Evolutionary conservation across 805 yeast genomes (phyloP).

Genomic region (Clavispora vitiphila): DNA sequence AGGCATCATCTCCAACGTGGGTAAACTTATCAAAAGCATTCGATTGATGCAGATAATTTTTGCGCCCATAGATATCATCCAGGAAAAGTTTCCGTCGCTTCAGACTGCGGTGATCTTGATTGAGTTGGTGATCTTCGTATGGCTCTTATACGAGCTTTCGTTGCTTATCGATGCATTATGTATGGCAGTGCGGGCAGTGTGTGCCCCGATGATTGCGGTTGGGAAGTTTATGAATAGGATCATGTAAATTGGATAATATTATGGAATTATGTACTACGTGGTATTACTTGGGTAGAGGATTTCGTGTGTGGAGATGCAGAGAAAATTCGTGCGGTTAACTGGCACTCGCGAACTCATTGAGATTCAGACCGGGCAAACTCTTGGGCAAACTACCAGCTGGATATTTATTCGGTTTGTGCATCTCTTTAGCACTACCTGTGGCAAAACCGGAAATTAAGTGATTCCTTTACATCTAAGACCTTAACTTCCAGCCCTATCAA

Average conservation of each 20-base stretch:
- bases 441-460: too few relatives aligned
- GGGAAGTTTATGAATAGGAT: constrained; percentile 41
- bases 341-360: too few relatives aligned
- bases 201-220: constrained; percentile 44
- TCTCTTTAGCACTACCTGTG: too few relatives aligned
- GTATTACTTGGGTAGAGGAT: too few relatives aligned
- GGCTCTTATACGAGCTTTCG: constrained; percentile 40
- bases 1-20: constrained; percentile 20
- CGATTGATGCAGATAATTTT: constrained; percentile 32
- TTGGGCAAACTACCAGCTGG: too few relatives aligned
- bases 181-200: constrained; percentile 40
- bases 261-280: too few relatives aligned
- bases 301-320: too few relatives aligned
- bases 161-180: constrained; percentile 39
- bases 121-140: constrained; percentile 34
- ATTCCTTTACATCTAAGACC: too few relatives aligned
- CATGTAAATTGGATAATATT: constrained; percentile 17
- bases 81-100: constrained; percentile 30
- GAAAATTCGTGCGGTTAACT: too few relatives aligned
- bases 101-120: constrained; percentile 37
- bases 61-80: constrained; percentile 37
- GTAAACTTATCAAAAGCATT: constrained; percentile 29
- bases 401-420: too few relatives aligned
- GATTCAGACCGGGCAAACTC: too few relatives aligned
- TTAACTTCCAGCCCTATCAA: too few relatives aligned